Conservation (phyloP, 1,284 basidiomycete species). For the Marasmius sp. region DNA sequence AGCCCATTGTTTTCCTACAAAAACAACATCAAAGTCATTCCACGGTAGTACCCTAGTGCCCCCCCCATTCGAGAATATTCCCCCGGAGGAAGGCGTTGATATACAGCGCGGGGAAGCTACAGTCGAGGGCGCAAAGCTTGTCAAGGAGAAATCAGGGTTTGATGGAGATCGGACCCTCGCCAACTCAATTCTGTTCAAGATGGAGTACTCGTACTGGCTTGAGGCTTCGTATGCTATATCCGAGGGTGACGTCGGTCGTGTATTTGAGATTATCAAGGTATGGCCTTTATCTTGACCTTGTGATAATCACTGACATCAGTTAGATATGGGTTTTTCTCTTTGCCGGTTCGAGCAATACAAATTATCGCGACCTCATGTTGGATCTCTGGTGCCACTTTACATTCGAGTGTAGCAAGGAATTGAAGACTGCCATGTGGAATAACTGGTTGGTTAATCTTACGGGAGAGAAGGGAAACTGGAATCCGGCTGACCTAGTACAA, state of each 20-base stretch:
- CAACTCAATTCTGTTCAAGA: not conserved
- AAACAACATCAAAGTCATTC: too few relatives aligned
- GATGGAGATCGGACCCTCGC: not conserved
- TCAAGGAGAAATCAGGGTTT: not conserved
- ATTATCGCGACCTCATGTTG: constrained; percentile 16
- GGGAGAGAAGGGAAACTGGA: constrained; percentile 19
- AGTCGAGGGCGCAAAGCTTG: not conserved
- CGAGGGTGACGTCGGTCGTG: not conserved
- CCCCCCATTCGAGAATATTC: not conserved
- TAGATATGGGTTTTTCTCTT: constrained; percentile 21
- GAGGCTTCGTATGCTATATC: not conserved
- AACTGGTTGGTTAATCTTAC: constrained; percentile 23
- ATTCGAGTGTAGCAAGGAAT: constrained; percentile 7
- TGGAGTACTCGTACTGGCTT: not conserved
- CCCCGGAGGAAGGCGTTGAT: not conserved
- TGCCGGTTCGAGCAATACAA: constrained; percentile 13
- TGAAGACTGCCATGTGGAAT: constrained; percentile 11
- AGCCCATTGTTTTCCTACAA: too few relatives aligned
- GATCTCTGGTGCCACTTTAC: constrained; percentile 18
- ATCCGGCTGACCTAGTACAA: constrained; percentile 20
- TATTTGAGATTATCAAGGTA: constrained; percentile 19
- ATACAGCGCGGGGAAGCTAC: not conserved
- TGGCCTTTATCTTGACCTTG: too few relatives aligned
- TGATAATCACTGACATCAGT: not conserved
- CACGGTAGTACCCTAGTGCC: too few relatives aligned